These are phyloP conservation scores for Harringtonia aguacate DNA, from an alignment of 2,329 filamentous ascomycete genomes.

Conservation along the genomic window DNA sequence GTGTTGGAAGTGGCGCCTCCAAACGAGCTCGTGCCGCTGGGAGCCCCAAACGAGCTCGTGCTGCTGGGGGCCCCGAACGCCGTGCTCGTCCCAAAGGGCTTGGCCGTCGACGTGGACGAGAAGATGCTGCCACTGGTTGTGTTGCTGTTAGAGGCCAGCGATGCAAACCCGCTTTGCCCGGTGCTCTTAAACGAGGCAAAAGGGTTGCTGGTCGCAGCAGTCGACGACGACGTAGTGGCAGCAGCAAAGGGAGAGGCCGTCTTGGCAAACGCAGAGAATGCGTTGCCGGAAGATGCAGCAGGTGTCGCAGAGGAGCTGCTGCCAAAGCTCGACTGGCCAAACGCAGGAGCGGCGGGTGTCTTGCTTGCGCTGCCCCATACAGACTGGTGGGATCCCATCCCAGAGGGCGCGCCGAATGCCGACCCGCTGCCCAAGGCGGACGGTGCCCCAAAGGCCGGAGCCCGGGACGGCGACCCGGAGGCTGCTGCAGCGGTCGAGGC, in stretches of 20 bases:
- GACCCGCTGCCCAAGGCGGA: slow-evolving; percentile 7
- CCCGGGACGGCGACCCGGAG: slow-evolving; percentile 17
- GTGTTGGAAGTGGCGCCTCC: slow-evolving; percentile 23
- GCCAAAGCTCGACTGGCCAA: slow-evolving; percentile 44
- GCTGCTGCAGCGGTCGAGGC: slow-evolving; percentile 13
- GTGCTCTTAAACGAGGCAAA: slow-evolving; percentile 13
- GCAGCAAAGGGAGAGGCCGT: slow-evolving; percentile 8
- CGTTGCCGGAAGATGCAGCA: slow-evolving; percentile 14
- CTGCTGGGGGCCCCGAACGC: slow-evolving; percentile 11
- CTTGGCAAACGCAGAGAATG: slow-evolving; percentile 15
- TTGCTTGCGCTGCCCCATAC: slow-evolving; percentile 17
- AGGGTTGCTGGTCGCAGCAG: slow-evolving; percentile 6
- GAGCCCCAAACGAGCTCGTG: slow-evolving; percentile 8
- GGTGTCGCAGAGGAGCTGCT: slow-evolving; percentile 20
- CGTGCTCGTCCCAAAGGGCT: slow-evolving; percentile 19
- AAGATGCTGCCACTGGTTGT: slow-evolving; percentile 14
- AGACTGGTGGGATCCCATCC: slow-evolving; percentile 20
- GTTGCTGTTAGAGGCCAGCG: slow-evolving; percentile 19
- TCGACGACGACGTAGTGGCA: slow-evolving; percentile 18
- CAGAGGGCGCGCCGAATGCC: slow-evolving; percentile 26
- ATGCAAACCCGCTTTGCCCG: slow-evolving; percentile 37
- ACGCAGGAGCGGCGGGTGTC: slow-evolving; percentile 29
- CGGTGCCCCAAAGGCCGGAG: slow-evolving; percentile 38
- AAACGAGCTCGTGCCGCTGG: neutral
- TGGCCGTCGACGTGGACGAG: slow-evolving; percentile 14